Base-by-base conservation (phyloP, 169 alveolate species). In the Blepharisma undulans region DNA sequence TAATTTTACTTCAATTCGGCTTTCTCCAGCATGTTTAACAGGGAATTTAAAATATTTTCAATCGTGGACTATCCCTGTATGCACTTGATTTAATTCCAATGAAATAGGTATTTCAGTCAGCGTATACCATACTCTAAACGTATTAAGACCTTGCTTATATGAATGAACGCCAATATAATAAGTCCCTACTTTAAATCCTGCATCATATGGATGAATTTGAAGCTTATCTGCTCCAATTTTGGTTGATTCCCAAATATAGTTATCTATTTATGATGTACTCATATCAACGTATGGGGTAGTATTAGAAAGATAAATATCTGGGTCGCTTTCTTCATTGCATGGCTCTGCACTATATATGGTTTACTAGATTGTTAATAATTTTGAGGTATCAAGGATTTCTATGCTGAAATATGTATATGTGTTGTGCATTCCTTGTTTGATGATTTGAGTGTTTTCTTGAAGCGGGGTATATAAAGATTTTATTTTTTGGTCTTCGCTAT, bases 271-370 rank as follows among this genome's bases (percentile, higher is more conserved):
- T 72, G 16, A 29, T 22, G 10, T 78, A 78, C 86, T 59, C 16
- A 25, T 33, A 60, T 16, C 27, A 1, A 92, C 95, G n/a, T 27
- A n/a, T 16, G 95, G 94, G 10, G 72, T 34, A 19, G 76, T 34
- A 71, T 78, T 32, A 25, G 87, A 66, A 6, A 92, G 22, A 33
- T 92, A 92, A 16, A 92, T 7, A 34, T 92, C 95, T 12, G 95
- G 95, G 85, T 92, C 95, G 61, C 91, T 77, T 33, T 92, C 91
- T 19, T 92, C 95, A 82, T 92, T 76, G 74, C 88, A 82, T 1
- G 94, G 94, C 91, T 92, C 93, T 12, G 95, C 91, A 76, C 79
- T 84, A 32, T 14, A 19, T 66, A 19, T 16, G 19, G 19, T 19
- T 76, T n/a, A 25, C n/a, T 18, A 18, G 27, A 25, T 76, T 76